Evolutionary conservation across 805 yeast species (phyloP), one percentile per base, ranked within the genome.

Genomic region (Wickerhamiella lipophila): DNA sequence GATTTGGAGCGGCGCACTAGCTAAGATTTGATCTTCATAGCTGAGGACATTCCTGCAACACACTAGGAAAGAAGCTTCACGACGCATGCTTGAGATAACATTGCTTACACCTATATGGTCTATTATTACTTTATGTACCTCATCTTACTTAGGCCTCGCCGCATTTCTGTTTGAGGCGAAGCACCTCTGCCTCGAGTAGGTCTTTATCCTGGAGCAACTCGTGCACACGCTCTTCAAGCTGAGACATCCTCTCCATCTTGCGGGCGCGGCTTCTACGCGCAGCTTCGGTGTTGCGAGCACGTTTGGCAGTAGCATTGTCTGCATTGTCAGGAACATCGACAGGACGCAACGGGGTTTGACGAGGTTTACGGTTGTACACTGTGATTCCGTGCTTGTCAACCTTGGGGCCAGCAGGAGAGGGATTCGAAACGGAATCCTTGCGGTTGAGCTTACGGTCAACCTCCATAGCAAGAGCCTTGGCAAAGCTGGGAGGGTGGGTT

Each of bases 231-330:
- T 68, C 77, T 66, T 89, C 96, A 62, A 88, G 71, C 63, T 84
- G 94, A 50, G 69, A 60, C 95, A 88, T 84, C 64, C 95, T 77
- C 66, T 88, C 88, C 78, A 84, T 77, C 68, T 89, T 89, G 63
- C 96, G 78, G 21, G 96, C 96, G 60, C 96, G 74, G 23, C 95
- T 86, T 62, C 96, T 77, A 66, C 96, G 79, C 6, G 96, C 96
- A 56, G 97, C 96, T 44, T 79, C 67, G n/a, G 89, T 89, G 74
- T 92, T 89, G 67, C 89, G 80, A 7, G 97, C 97, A 64, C 97
- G 80, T 70, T 89, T 89, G 59, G 83, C 64, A 42, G 56, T 52
- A 6, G 53, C 55, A 11, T 42, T 47, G 40, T 58, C 60, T 19
- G 54, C 59, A 16, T 55, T 52, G 18, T 73, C 75, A 27, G 76